Percentiles rank a stretch among this genome's conserved stretches.
phyloP scores from a whole-genome alignment of 192 early-diverging fungal genomes.

The Coemansia sp. region DNA sequence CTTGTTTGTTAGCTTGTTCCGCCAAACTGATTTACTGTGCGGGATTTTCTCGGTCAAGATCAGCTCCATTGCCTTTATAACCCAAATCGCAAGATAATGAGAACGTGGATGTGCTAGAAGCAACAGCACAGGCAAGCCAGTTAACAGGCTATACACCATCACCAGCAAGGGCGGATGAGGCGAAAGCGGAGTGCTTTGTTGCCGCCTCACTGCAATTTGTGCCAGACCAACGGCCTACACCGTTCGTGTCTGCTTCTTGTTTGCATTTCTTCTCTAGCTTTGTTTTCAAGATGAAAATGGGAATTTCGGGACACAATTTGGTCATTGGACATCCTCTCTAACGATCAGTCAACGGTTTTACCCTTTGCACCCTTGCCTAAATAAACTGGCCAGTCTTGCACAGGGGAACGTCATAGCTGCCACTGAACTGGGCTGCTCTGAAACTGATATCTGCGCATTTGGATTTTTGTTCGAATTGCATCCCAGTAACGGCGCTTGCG shows the following conservation, averaged over 20 bases:
- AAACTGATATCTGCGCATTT: slow-evolving; percentile 49
- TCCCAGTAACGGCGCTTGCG: background rate
- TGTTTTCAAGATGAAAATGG: background rate
- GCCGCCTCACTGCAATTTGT: too few species aligned
- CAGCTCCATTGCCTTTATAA: too few species aligned
- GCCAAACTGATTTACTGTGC: too few species aligned
- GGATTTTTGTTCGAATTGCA: slow-evolving; percentile 47
- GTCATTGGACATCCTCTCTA: slow-evolving; percentile 52
- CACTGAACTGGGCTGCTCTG: slow-evolving; percentile 33
- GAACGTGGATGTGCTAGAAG: too few species aligned
- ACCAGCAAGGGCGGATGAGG: too few species aligned
- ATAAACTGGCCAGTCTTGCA: slow-evolving; percentile 48
- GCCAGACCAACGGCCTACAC: background rate
- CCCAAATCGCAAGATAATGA: too few species aligned
- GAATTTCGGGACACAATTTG: slow-evolving; percentile 22
- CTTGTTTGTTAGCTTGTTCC: too few species aligned
- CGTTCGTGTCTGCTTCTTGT: background rate
- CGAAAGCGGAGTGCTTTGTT: too few species aligned
- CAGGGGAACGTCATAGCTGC: slow-evolving; percentile 46
- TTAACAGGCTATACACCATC: too few species aligned
- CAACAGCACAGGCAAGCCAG: too few species aligned
- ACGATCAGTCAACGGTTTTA: slow-evolving; percentile 56
- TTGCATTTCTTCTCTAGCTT: background rate
- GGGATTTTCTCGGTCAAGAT: too few species aligned
- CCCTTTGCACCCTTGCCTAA: slow-evolving; percentile 34